Evolutionary conservation across 2,329 filamentous ascomycete species (phyloP), one percentile per base, ranked within the genome.

Genomic region (Colletotrichum horii): DNA sequence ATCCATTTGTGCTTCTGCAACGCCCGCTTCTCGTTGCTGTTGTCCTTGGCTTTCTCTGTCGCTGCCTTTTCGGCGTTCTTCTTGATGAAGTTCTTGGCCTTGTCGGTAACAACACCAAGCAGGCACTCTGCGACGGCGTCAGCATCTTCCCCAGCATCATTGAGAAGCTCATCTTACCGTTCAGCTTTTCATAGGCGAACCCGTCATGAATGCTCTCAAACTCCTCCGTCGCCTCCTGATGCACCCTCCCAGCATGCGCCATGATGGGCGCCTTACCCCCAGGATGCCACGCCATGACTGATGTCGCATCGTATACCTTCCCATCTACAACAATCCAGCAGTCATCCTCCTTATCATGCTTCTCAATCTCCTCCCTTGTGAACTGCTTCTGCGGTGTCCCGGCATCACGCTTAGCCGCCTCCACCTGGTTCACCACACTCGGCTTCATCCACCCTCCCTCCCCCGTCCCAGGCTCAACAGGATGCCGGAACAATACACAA

Each of bases 311-410:
- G 72, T 89, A 89, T 1, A 89, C 88, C 61, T 88, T 89, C 8
- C 84, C 85, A 71, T 89, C 86, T 5, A 90, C 82, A 0, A 89
- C 86, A n/a, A 91, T 84, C 89, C 89, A 90, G 77, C 88, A 89
- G 75, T 90, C 88, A 24, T 86, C 80, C 61, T 87, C 84, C 7
- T 78, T 84, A 36, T 85, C 82, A 75, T 90, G 89, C 70, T 87
- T 89, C 78, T 90, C 88, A 52, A 91, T 88, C 79, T 90, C 88
- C 66, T 90, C 82, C 5, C 88, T 81, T 0, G 88, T 90, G 75
- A 90, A 90, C 71, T 89, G 84, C 75, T 89, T 89, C 76, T 87
- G 81, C 0, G 88, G 88, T 0, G 84, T 83, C 3, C 84, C 83
- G 4, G 83, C 84, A 60, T 87, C 81, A 55, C 87, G 86, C 77